Base-by-base conservation (phyloP, 352 stramenopile species). In the Pythium plurisporium region DNA sequence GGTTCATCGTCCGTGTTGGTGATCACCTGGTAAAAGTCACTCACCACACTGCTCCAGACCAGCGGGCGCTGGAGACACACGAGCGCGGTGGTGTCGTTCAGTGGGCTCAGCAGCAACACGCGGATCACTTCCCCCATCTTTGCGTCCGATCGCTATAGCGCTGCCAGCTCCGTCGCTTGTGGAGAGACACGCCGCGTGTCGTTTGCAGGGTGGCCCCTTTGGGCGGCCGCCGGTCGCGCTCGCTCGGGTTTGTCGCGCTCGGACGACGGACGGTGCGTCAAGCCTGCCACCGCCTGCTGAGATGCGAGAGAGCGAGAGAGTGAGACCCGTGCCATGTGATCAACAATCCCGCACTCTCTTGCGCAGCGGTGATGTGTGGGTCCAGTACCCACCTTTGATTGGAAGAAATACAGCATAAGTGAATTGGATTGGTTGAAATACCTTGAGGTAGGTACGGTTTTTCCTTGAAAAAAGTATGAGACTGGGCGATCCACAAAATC, bases 1-100 rank as follows among this genome's bases (percentile, higher is more conserved):
- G 82, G 82, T 29, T 88, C 78, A 43, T 92, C 82, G 65, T 92
- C 82, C 52, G 79, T 79, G 72, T 92, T 87, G 47, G 71, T 88
- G 55, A 92, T 85, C 42, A 79, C 79, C 65, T 90, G 79, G 67
- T 89, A 90, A 65, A 92, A 90, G 67, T 92, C 82, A 52, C 72
- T 68, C 4, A 92, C 70, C 53, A 92, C 82, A 56, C 72, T 54
- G 43, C 74, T 77, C 82, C 82, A 92, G 43, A 88, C 76, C 46
- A 92, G 76, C 52, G 82, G 82, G 26, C 82, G 79, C 62, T 88
- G 74, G 34, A 92, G 79, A 68, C 79, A 89, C 66, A 92, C 82
- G 62, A 92, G 78, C 55, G 78, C 79, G 52, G 80, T 90, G 31
- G 73, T 66, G 56, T 76, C 51, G 23, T 75, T 80, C 36, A 90